Evolutionary conservation across 176 grass and related monocot genomes (phyloP).

Genomic region (Phragmites australis): DNA sequence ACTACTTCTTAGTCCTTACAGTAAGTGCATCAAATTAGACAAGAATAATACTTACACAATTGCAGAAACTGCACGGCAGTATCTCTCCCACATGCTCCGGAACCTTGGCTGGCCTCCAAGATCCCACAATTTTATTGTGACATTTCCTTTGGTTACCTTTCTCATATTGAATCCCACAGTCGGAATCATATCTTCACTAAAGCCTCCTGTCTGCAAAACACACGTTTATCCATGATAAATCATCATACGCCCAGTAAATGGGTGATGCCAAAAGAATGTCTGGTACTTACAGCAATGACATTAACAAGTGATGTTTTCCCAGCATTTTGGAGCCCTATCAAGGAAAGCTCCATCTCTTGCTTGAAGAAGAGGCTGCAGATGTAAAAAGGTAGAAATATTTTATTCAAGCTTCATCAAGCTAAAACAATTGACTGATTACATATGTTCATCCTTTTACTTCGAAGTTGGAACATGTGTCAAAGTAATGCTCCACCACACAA

Average conservation of each 20-base stretch:
- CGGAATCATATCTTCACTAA: conserved; percentile 99
- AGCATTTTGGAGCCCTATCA: conserved; percentile 99
- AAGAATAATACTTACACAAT: conserved; percentile 77
- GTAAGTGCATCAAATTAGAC: background rate
- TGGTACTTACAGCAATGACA: conserved; percentile 79
- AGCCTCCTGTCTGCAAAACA: conserved; percentile 81
- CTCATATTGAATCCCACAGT: conserved; percentile 99
- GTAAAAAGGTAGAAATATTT: background rate
- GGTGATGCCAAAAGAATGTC: conserved; percentile 2
- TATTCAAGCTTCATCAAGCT: background rate
- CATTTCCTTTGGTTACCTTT: conserved; percentile 97
- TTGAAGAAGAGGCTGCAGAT: conserved; percentile 88
- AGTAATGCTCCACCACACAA: conserved; percentile 12
- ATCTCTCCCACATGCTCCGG: conserved; percentile 99
- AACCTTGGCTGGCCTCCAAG: conserved; percentile 98
- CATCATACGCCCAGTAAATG: background rate
- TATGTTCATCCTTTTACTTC: conserved; percentile 5
- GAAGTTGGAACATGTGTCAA: conserved; percentile 26
- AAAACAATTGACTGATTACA: background rate
- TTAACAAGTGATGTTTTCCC: conserved; percentile 98
- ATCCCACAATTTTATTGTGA: conserved; percentile 99
- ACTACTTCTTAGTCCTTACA: conserved; percentile 5
- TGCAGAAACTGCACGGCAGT: conserved; percentile 96
- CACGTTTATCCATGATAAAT: conserved; percentile 9
- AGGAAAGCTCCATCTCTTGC: conserved; percentile 99